Evolutionary conservation across 2,329 filamentous ascomycete genomes (phyloP), one percentile per base, ranked within the genome.

Genomic region (Alternaria panax): DNA sequence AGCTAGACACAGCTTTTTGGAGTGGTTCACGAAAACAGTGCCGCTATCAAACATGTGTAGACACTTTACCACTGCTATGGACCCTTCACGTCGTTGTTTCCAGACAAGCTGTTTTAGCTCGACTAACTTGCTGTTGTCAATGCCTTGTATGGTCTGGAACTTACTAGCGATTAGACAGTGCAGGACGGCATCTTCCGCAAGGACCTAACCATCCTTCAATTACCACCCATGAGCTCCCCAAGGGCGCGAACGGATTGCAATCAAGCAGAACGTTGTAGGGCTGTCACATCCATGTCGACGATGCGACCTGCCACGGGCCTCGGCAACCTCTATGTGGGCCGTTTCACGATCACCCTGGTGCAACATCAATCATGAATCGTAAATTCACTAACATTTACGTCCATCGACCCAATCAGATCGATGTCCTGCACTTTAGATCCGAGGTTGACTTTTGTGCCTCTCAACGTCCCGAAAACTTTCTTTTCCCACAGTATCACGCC

Each of bases 261-360:
- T 24, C 32, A 36, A 34, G 30, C 30, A 12, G 30, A 5, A 48
- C 24, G 16, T 24, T 51, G 45, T 59, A 59, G 45, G 51, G 38
- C 56, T 45, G 46, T 22, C 43, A 5, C 34, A 48, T 34, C 50
- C 55, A 43, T 58, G 55, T 54, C 28, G 24, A 46, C 36, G 34
- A 24, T 45, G 56, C 51, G 41, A 51, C 32, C 6, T 27, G 48
- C n/a, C 40, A 59, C 51, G 30, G 32, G 45, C 56, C 56, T 55
- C 56, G 56, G 56, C 43, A 54, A 20, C 27, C 18, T 24, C 36
- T 24, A 40, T 48, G 45, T 50, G 24, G 42, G 18, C 48, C 30
- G 56, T 59, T 51, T 55, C 56, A 59, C 18, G 11, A 38, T 32
- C 11, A 16, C 34, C 30, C 51, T 59, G n/a, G 45, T 45, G 51